Evolutionary conservation across 2,329 filamentous ascomycete species (phyloP).

Genomic region (Plectosphaerella sp.): DNA sequence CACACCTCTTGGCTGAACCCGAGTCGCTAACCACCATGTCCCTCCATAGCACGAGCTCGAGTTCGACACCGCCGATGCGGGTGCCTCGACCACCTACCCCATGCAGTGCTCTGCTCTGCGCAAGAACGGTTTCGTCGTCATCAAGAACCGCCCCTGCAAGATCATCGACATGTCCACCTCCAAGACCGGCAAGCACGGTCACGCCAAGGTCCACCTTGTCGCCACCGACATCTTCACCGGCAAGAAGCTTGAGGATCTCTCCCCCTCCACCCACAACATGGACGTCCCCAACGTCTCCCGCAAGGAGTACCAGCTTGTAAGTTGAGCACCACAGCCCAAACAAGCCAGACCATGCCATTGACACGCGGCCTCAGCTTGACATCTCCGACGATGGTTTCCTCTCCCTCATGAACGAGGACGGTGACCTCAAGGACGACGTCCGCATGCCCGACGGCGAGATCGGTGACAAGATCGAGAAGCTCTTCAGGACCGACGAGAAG

Average conservation of each 20-base stretch:
- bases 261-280: conserved; percentile 96
- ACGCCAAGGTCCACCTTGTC: conserved; percentile 99
- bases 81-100: conserved; percentile 88
- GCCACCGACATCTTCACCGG: conserved; percentile 98
- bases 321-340: conserved; percentile 28
- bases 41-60: conserved; percentile 55
- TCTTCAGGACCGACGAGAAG: conserved; percentile 81
- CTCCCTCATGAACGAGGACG: conserved; percentile 84
- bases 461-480: conserved; percentile 78
- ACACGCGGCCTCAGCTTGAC: conserved; percentile 59
- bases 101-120: conserved; percentile 99
- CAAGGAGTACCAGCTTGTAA: conserved; percentile 90
- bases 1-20: neutral
- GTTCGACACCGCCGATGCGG: conserved; percentile 95
- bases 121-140: conserved; percentile 98
- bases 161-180: conserved; percentile 99
- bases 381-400: conserved; percentile 93
- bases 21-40: conserved; percentile 5
- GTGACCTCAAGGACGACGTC: conserved; percentile 90
- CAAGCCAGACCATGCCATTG: conserved; percentile 1
- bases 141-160: conserved; percentile 99
- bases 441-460: conserved; percentile 86
- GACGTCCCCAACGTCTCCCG: conserved; percentile 93
- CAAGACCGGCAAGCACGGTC: conserved; percentile 99
- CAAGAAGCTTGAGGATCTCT: conserved; percentile 99